Conservation (phyloP, 768 basidiomycete species). For the Termitomyces heimii region DNA sequence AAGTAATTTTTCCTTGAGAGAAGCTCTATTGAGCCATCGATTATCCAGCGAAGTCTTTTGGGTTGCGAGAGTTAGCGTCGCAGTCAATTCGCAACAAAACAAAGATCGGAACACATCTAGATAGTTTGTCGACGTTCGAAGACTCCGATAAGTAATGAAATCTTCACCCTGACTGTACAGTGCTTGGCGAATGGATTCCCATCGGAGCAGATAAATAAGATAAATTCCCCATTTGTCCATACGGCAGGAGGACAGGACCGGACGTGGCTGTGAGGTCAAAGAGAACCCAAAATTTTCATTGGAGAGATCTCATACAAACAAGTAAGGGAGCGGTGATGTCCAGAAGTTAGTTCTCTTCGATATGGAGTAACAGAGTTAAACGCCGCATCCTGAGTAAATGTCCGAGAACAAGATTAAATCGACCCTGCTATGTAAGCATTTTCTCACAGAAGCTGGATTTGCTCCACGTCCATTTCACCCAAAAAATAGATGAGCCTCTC, state of each 20-base stretch:
- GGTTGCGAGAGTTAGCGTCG: background rate
- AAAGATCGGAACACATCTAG: background rate
- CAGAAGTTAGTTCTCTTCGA: slow-evolving; percentile 3
- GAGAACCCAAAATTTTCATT: slow-evolving; percentile 1
- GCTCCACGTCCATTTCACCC: background rate
- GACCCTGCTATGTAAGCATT: background rate
- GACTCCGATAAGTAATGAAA: slow-evolving; percentile 3
- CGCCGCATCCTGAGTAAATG: slow-evolving; percentile 20
- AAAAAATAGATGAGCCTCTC: background rate
- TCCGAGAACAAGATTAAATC: slow-evolving; percentile 8
- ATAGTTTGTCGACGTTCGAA: background rate
- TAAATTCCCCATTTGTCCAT: slow-evolving; percentile 15
- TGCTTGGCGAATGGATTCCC: slow-evolving; percentile 14
- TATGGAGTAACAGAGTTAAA: slow-evolving; percentile 25
- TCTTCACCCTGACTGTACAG: slow-evolving; percentile 7
- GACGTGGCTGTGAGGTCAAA: slow-evolving; percentile 14
- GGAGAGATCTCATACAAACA: slow-evolving; percentile 5
- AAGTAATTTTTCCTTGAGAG: background rate
- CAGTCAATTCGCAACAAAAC: background rate
- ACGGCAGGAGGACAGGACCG: slow-evolving; percentile 17
- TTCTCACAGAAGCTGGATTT: background rate
- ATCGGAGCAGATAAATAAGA: slow-evolving; percentile 6
- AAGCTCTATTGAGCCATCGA: background rate
- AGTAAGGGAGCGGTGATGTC: background rate
- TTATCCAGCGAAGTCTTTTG: background rate